phyloP scores from a whole-genome alignment of 2,329 filamentous ascomycete genomes.

The Ophiostoma piceae region DNA sequence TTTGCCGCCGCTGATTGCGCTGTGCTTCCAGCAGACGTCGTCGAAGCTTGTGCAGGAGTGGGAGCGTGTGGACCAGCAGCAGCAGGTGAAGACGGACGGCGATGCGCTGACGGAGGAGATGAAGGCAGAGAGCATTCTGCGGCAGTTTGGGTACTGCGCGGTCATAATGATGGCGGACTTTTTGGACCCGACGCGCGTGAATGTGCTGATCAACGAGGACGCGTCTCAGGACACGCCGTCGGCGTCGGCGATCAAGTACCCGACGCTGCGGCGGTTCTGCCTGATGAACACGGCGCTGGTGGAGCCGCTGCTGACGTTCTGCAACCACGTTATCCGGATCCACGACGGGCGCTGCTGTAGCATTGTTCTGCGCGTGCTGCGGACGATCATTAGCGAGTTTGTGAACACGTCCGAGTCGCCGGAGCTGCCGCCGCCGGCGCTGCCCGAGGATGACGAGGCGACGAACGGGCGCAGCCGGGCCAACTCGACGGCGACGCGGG shows the following conservation, averaged over 20 bases:
- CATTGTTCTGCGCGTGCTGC: slow-evolving; percentile 79
- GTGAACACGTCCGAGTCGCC: slow-evolving; percentile 27
- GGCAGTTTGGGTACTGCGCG: slow-evolving; percentile 86
- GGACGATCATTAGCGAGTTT: slow-evolving; percentile 79
- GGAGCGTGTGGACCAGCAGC: slow-evolving; percentile 64
- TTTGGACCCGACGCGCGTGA: slow-evolving; percentile 66
- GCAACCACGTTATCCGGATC: slow-evolving; percentile 83
- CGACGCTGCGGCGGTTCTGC: slow-evolving; percentile 73
- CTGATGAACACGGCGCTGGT: slow-evolving; percentile 71
- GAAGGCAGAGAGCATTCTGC: slow-evolving; percentile 92
- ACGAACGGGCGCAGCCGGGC: not conserved
- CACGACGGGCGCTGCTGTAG: slow-evolving; percentile 83
- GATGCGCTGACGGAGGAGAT: slow-evolving; percentile 90
- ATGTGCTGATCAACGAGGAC: slow-evolving; percentile 36
- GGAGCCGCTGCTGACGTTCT: slow-evolving; percentile 85
- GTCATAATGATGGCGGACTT: slow-evolving; percentile 89
- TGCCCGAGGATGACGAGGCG: slow-evolving; percentile 14
- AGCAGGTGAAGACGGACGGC: slow-evolving; percentile 58
- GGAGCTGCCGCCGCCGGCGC: not conserved
- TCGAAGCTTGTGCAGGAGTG: slow-evolving; percentile 82
- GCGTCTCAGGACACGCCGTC: not conserved
- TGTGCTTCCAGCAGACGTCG: slow-evolving; percentile 81
- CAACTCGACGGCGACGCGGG: slow-evolving; percentile 23
- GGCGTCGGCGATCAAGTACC: slow-evolving; percentile 36
- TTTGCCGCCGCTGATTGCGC: slow-evolving; percentile 73